phyloP scores from a whole-genome alignment of 495 filamentous ascomycete species.

The Penicillium antarcticum region DNA sequence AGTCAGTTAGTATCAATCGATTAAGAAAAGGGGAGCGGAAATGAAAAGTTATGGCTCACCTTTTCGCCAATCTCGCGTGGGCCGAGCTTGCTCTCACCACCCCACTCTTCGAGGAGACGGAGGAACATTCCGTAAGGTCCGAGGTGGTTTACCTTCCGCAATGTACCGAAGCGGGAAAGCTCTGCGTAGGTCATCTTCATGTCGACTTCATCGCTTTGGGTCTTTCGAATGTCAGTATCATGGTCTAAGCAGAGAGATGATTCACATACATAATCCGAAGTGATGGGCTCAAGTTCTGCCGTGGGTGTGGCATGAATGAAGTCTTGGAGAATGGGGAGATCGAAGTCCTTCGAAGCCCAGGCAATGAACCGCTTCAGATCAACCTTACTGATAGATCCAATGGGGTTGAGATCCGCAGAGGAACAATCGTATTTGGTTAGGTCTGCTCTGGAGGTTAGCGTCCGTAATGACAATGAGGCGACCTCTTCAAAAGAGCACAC shows the following conservation, averaged over 20 bases:
- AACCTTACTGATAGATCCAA: conserved; percentile 67
- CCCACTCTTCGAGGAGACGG: conserved; percentile 59
- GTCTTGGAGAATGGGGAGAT: conserved; percentile 66
- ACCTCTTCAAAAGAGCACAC: no score
- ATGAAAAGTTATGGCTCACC: conserved; percentile 66
- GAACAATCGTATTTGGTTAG: conserved; percentile 68
- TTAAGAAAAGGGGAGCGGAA: conserved; percentile 11
- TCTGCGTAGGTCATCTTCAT: conserved; percentile 64
- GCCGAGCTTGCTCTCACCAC: conserved; percentile 35
- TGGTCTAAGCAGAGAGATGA: no score
- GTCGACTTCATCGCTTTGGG: conserved; percentile 63
- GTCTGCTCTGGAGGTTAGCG: conserved; percentile 41
- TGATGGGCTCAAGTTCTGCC: conserved; percentile 81
- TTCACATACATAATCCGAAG: conserved; percentile 39
- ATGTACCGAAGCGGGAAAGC: conserved; percentile 54
- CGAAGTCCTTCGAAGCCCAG: conserved; percentile 59
- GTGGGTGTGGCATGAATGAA: conserved; percentile 78
- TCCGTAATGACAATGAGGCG: background rate
- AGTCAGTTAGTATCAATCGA: background rate
- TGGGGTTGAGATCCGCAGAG: conserved; percentile 63
- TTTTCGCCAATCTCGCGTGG: conserved; percentile 55
- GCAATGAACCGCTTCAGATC: conserved; percentile 78
- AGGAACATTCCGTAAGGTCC: conserved; percentile 74
- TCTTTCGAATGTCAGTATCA: background rate
- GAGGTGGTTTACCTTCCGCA: conserved; percentile 70